Conservation (phyloP, 352 stramenopile species). For the Globisporangium lucens region DNA sequence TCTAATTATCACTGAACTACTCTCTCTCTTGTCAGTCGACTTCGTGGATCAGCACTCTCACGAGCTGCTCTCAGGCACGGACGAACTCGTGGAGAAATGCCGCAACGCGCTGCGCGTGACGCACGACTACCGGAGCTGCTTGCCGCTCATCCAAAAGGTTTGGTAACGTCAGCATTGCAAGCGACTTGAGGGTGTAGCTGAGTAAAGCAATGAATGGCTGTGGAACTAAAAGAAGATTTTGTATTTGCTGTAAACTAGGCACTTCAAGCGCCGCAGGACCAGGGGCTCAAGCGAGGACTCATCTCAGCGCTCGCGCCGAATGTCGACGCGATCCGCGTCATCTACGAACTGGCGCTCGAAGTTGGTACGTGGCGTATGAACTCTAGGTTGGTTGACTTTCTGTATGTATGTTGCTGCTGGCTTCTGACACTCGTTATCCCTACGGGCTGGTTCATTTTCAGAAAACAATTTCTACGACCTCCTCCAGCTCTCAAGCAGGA, state of each 20-base stretch:
- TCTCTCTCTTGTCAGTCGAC: background rate
- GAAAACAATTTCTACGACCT: slow-evolving; percentile 43
- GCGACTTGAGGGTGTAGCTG: no score
- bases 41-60: slow-evolving; percentile 40
- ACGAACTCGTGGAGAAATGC: slow-evolving; percentile 34
- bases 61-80: slow-evolving; percentile 35
- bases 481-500: slow-evolving; percentile 47
- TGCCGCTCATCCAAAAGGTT: slow-evolving; percentile 43
- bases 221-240: background rate
- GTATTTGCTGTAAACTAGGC: slow-evolving; percentile 20
- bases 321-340: slow-evolving; percentile 28
- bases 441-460: slow-evolving; percentile 5
- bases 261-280: slow-evolving; percentile 32
- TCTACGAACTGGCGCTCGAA: slow-evolving; percentile 43
- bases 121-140: slow-evolving; percentile 46
- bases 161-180: no score
- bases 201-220: background rate
- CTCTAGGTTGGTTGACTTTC: background rate
- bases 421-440: background rate
- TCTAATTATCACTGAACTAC: background rate
- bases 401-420: background rate
- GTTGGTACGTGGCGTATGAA: slow-evolving; percentile 25
- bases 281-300: slow-evolving; percentile 32
- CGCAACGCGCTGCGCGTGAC: slow-evolving; percentile 29
- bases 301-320: slow-evolving; percentile 39